Conservation (phyloP, 139 green algal species). For the Nannochloris sp. region DNA sequence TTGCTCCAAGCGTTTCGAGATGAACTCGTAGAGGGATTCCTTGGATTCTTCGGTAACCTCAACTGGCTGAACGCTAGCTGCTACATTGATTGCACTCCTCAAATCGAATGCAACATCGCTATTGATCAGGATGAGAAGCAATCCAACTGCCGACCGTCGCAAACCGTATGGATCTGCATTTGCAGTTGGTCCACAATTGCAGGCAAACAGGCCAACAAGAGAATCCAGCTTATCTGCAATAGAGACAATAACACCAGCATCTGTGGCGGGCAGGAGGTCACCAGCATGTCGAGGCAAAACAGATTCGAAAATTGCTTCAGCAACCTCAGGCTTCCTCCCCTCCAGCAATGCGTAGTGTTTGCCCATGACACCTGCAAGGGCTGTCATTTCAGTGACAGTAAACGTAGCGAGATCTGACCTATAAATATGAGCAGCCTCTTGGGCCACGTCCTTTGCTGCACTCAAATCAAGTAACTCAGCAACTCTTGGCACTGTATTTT, state of each 20-base stretch:
- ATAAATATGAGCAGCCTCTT: constrained; percentile 58
- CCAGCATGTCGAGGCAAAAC: constrained; percentile 73
- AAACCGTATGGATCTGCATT: constrained; percentile 90
- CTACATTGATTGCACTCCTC: background rate
- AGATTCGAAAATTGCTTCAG: constrained; percentile 76
- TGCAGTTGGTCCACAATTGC: constrained; percentile 73
- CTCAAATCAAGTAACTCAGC: constrained; percentile 31
- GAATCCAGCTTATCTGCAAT: constrained; percentile 74
- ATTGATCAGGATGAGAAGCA: constrained; percentile 51
- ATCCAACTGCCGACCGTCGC: constrained; percentile 76
- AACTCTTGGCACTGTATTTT: constrained; percentile 55
- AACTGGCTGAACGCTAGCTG: constrained; percentile 60
- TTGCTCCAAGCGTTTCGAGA: constrained; percentile 77
- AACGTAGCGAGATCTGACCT: constrained; percentile 83
- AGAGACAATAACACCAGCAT: constrained; percentile 54
- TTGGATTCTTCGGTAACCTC: constrained; percentile 35
- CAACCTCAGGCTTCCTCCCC: constrained; percentile 25
- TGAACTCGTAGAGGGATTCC: constrained; percentile 22
- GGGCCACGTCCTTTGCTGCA: constrained; percentile 7
- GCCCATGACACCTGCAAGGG: constrained; percentile 91
- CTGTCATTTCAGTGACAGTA: constrained; percentile 95
- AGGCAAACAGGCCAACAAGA: constrained; percentile 87
- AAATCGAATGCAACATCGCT: background rate
- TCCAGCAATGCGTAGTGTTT: constrained; percentile 66
- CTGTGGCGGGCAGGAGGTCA: constrained; percentile 58